Percentiles rank a stretch among this genome's conserved stretches.
phyloP scores from a whole-genome alignment of 2,329 filamentous ascomycete genomes.

The Tolypocladium inflatum region DNA sequence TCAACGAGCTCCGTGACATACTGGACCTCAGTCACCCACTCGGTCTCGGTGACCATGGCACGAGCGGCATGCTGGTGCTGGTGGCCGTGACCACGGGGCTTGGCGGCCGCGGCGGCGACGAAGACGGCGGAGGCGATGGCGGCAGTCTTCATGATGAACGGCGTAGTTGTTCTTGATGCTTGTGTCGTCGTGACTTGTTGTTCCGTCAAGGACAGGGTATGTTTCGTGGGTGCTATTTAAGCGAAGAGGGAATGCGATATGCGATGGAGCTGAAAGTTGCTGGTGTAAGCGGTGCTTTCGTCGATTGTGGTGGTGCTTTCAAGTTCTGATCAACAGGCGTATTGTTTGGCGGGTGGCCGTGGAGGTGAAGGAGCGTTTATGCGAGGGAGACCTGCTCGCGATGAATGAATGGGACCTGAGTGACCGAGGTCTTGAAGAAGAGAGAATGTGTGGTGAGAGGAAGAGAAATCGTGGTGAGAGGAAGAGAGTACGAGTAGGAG shows the following conservation, averaged over 20 bases:
- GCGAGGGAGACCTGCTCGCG: constrained; percentile 4
- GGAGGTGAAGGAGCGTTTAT: constrained; percentile 5
- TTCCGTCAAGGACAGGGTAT: not conserved
- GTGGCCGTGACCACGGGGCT: constrained; percentile 34
- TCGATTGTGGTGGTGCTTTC: not conserved
- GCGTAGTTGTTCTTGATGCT: constrained; percentile 1
- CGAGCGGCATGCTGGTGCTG: constrained; percentile 27
- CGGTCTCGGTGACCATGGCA: constrained; percentile 36
- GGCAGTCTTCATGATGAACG: constrained; percentile 31
- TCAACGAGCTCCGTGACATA: constrained; percentile 39
- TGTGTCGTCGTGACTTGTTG: constrained; percentile 3
- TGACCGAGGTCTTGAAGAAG: not conserved
- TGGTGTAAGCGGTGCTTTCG: not conserved
- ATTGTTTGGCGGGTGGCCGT: not conserved
- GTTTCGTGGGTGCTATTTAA: not conserved
- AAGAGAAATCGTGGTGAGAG: not conserved
- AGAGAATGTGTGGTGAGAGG: not conserved
- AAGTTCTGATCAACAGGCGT: constrained; percentile 1
- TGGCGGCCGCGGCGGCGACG: constrained; percentile 36
- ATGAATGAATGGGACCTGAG: constrained; percentile 4
- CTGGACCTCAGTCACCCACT: constrained; percentile 40
- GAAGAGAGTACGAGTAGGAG: not conserved
- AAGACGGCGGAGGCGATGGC: constrained; percentile 20
- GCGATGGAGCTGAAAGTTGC: not conserved
- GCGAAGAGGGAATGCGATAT: not conserved